phyloP scores from a whole-genome alignment of 1,284 basidiomycete species.

The Leccinum angustisporum region DNA sequence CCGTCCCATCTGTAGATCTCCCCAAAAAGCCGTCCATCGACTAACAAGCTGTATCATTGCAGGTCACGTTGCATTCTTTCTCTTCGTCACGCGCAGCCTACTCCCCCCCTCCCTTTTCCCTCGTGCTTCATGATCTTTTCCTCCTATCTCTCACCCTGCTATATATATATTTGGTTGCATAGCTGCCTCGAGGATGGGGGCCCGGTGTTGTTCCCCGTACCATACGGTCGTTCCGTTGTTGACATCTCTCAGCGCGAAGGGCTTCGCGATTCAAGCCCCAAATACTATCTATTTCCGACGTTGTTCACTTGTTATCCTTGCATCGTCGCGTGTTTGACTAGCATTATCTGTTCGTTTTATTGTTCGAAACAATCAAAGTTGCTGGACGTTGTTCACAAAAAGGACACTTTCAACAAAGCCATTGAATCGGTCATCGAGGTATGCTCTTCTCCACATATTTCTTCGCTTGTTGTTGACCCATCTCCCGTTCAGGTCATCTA shows the following conservation, averaged over 20 bases:
- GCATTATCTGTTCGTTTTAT: too few species aligned
- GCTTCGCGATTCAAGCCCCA: too few species aligned
- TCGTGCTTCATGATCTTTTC: neutral
- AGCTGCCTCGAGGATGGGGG: constrained; percentile 15
- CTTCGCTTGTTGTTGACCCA: neutral
- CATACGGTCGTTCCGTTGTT: too few species aligned
- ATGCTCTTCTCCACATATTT: too few species aligned
- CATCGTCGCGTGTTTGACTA: too few species aligned
- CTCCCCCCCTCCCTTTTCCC: neutral
- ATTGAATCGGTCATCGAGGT: too few species aligned
- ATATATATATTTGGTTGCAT: constrained; percentile 35
- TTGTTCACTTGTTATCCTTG: too few species aligned
- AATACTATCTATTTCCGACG: too few species aligned
- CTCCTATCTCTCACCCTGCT: constrained; percentile 23
- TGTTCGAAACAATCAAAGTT: too few species aligned
- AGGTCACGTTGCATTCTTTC: constrained; percentile 11
- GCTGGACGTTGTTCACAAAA: too few species aligned
- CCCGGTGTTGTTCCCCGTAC: neutral
- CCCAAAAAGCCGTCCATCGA: constrained; percentile 9
- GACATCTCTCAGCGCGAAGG: too few species aligned
- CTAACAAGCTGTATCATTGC: constrained; percentile 21
- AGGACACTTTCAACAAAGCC: too few species aligned
- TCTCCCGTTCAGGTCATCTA: constrained; percentile 68
- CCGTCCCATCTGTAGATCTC: constrained; percentile 20
- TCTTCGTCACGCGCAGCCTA: constrained; percentile 6